Conservation (phyloP, 306 rosid genomes). For the Quercus cerris region DNA sequence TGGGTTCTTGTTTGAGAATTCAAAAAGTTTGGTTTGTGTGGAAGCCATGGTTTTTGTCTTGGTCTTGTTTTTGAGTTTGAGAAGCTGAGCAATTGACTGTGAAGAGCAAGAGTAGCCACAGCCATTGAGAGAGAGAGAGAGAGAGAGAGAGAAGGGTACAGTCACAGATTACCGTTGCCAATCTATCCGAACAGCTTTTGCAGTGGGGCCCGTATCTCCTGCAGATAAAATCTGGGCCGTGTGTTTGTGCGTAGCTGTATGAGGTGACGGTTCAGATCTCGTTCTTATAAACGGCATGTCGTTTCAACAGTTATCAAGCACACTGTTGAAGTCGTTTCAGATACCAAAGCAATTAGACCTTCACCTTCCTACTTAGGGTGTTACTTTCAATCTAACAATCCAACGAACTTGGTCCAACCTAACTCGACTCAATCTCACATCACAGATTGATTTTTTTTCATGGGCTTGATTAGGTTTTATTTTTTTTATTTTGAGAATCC, state of each 20-base stretch:
- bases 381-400: too few species aligned
- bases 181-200: constrained; percentile 11
- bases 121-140: constrained; percentile 42
- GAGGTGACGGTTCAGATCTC: constrained; percentile 28
- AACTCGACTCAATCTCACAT: too few species aligned
- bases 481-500: too few species aligned
- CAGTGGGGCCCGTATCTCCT: neutral
- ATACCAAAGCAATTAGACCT: too few species aligned
- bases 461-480: too few species aligned
- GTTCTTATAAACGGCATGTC: neutral
- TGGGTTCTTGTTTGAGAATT: constrained; percentile 26
- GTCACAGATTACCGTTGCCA: constrained; percentile 3
- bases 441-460: too few species aligned
- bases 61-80: constrained; percentile 37
- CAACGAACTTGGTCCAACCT: too few species aligned
- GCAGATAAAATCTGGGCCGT: constrained; percentile 10
- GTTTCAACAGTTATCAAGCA: neutral
- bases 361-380: too few species aligned
- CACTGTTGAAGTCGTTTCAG: too few species aligned
- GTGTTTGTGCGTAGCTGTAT: neutral
- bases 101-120: constrained; percentile 48
- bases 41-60: constrained; percentile 33
- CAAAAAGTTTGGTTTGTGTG: constrained; percentile 12
- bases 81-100: constrained; percentile 46
- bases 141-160: constrained; percentile 12